phyloP scores from a whole-genome alignment of 2,329 filamentous ascomycete genomes.

The Cladophialophora yegresii region DNA sequence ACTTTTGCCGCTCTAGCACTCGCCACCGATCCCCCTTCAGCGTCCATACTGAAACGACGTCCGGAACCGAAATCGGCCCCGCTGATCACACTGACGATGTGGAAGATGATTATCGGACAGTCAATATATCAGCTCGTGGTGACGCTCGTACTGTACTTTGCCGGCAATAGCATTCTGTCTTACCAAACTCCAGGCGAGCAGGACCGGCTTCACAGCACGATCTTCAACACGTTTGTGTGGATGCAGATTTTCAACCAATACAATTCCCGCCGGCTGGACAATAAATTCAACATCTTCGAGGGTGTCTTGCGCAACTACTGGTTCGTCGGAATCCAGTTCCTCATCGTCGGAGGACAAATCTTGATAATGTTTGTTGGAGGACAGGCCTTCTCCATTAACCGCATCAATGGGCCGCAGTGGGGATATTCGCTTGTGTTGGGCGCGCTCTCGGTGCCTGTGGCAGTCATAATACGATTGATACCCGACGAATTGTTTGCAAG shows the following conservation, averaged over 20 bases:
- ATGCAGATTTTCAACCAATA: constrained; percentile 72
- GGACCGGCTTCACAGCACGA: constrained; percentile 58
- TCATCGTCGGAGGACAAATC: constrained; percentile 61
- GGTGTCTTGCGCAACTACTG: constrained; percentile 59
- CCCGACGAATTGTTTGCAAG: constrained; percentile 54
- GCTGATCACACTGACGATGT: constrained; percentile 48
- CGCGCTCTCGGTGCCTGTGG: constrained; percentile 55
- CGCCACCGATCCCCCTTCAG: constrained; percentile 61
- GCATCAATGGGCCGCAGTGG: constrained; percentile 57
- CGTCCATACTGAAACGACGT: constrained; percentile 56
- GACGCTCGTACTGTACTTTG: constrained; percentile 55
- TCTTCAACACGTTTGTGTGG: constrained; percentile 73
- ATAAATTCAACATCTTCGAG: constrained; percentile 63
- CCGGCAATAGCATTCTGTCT: constrained; percentile 57
- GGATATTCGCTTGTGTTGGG: constrained; percentile 56
- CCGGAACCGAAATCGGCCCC: constrained; percentile 47
- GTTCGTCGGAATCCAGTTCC: constrained; percentile 59
- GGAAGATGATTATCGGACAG: constrained; percentile 48
- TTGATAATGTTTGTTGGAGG: constrained; percentile 62
- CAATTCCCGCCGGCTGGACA: constrained; percentile 65
- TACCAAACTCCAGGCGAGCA: constrained; percentile 49
- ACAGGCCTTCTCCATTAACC: constrained; percentile 55
- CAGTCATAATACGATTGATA: constrained; percentile 53
- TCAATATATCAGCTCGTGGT: constrained; percentile 45
- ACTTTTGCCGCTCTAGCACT: constrained; percentile 65